A percentile compares a stretch with the other conserved stretches of the same genome.
These are phyloP conservation scores for Salix udensis DNA, from an alignment of 345 rosid genomes.

Conservation along the genomic window DNA sequence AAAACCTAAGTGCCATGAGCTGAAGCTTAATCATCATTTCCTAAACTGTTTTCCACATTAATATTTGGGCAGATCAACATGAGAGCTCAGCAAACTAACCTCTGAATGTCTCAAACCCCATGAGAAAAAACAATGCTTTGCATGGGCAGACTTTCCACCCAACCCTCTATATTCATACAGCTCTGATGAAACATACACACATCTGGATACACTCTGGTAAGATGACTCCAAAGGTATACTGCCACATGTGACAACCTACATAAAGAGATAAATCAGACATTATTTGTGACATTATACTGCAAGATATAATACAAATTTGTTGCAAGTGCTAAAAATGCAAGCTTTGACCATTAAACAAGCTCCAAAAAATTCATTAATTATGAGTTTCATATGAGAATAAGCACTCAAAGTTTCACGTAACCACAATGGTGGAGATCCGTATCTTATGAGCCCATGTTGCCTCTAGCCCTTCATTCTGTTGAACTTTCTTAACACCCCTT, in stretches of 20 bases:
- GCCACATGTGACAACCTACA: conserved; percentile 95
- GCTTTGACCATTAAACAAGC: background rate
- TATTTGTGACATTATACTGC: background rate
- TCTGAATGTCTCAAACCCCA: conserved; percentile 89
- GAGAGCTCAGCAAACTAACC: conserved; percentile 38
- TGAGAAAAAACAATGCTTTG: conserved; percentile 70
- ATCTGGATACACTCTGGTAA: conserved; percentile 71
- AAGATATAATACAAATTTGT: background rate
- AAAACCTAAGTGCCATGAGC: background rate
- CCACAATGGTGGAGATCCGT: too few species aligned
- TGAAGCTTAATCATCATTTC: conserved; percentile 7
- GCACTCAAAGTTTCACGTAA: background rate
- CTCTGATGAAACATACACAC: conserved; percentile 79
- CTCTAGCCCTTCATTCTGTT: background rate
- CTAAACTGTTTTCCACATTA: background rate
- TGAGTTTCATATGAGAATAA: background rate
- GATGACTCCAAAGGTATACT: conserved; percentile 86
- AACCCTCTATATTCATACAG: conserved; percentile 71
- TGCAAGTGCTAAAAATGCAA: background rate
- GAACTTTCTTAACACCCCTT: background rate
- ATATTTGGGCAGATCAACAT: background rate
- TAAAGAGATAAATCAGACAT: background rate
- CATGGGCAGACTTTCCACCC: conserved; percentile 69
- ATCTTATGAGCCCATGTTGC: too few species aligned
- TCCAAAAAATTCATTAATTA: background rate